Percentiles rank a stretch among this genome's conserved stretches.
These are phyloP conservation scores for Jamesozyma jinghongensis DNA, from an alignment of 805 yeast species.

Conservation along the genomic window DNA sequence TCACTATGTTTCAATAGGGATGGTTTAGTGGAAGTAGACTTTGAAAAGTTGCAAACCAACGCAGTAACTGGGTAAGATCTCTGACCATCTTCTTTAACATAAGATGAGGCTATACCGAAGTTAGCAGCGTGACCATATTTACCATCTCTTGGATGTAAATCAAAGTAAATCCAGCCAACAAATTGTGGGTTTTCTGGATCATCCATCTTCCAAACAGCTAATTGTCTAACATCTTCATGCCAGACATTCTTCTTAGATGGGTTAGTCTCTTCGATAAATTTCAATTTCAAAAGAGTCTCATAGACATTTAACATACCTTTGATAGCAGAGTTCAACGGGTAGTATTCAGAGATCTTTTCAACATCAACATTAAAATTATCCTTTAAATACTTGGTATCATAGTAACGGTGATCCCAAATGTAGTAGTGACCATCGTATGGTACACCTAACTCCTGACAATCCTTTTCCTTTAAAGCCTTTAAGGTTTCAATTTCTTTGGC, in stretches of 20 bases:
- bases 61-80: conserved; percentile 64
- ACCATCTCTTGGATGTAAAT: conserved; percentile 77
- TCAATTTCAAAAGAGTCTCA: conserved; percentile 58
- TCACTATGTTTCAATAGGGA: conserved; percentile 69
- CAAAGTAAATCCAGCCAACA: conserved; percentile 72
- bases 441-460: conserved; percentile 38
- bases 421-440: conserved; percentile 37
- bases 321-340: conserved; percentile 64
- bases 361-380: conserved; percentile 64
- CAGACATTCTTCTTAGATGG: conserved; percentile 42
- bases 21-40: conserved; percentile 60
- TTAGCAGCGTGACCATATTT: conserved; percentile 87
- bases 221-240: conserved; percentile 73
- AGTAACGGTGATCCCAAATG: conserved; percentile 69
- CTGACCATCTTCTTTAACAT: conserved; percentile 37
- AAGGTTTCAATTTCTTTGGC: conserved; percentile 42
- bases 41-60: conserved; percentile 76
- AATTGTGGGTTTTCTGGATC: conserved; percentile 40
- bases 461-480: conserved; percentile 43
- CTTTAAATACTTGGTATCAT: conserved; percentile 57
- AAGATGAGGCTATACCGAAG: conserved; percentile 59
- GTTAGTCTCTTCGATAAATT: conserved; percentile 45
- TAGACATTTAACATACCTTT: conserved; percentile 61
- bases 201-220: conserved; percentile 62
- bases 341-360: conserved; percentile 62